Evolutionary conservation across 2,329 filamentous ascomycete species (phyloP).

Genomic region (Microdochium nivale): DNA sequence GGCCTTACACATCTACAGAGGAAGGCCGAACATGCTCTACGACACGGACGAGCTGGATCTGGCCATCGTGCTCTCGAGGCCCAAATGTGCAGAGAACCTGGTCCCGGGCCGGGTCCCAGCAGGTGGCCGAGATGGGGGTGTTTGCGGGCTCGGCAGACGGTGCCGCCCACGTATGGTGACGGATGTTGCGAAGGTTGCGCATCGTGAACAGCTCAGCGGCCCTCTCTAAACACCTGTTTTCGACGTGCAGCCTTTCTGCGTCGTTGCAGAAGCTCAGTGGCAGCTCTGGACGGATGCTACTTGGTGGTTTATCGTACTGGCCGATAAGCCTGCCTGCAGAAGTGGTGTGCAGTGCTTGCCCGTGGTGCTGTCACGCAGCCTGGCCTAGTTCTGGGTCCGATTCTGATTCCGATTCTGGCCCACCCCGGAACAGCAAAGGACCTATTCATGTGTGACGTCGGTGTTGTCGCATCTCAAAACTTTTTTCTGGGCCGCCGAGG

Average conservation of each 20-base stretch:
- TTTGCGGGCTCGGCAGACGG: constrained; percentile 30
- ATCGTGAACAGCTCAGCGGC: constrained; percentile 37
- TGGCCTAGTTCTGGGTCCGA: no score
- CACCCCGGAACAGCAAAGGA: no score
- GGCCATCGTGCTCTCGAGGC: constrained; percentile 58
- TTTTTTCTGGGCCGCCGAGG: not conserved
- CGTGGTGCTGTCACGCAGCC: no score
- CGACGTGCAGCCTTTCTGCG: no score
- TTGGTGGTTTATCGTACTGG: no score
- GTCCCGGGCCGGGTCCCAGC: constrained; percentile 78
- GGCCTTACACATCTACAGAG: constrained; percentile 30
- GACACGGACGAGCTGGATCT: constrained; percentile 63
- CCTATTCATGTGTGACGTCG: not conserved
- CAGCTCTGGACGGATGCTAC: no score
- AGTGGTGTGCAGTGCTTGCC: no score
- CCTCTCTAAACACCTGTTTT: not conserved
- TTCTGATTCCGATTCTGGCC: no score
- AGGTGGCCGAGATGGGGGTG: constrained; percentile 62
- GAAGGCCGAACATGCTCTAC: constrained; percentile 29
- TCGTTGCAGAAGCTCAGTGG: no score
- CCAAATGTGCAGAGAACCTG: constrained; percentile 78
- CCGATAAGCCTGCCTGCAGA: no score
- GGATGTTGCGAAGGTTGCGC: constrained; percentile 80
- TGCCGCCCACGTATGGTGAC: constrained; percentile 56
- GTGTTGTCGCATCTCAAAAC: not conserved